phyloP scores from a whole-genome alignment of 768 basidiomycete genomes.

The Russula foetens region DNA sequence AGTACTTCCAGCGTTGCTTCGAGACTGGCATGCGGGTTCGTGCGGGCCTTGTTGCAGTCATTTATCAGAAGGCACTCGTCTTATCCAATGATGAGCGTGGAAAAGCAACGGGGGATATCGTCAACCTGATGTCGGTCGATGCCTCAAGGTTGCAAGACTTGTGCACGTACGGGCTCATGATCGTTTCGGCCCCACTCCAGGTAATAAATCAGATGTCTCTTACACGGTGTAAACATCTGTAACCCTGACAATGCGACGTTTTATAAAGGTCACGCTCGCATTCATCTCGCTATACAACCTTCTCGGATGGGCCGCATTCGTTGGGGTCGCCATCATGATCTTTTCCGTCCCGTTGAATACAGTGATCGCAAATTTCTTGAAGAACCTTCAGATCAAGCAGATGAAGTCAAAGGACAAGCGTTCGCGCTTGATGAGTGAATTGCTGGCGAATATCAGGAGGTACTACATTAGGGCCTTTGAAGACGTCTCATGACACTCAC shows the following conservation, averaged over 20 bases:
- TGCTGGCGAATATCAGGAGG: conserved; percentile 90
- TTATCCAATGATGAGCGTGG: conserved; percentile 80
- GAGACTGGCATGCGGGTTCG: conserved; percentile 92
- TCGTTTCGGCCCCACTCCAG: conserved; percentile 81
- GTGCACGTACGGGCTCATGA: conserved; percentile 76
- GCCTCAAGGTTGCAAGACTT: conserved; percentile 72
- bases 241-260: neutral
- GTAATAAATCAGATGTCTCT: conserved; percentile 27
- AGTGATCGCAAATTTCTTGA: conserved; percentile 57
- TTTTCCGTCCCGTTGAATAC: conserved; percentile 72
- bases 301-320: conserved; percentile 86
- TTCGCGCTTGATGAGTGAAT: conserved; percentile 84
- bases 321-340: conserved; percentile 86
- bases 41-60: conserved; percentile 75
- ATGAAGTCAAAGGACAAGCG: conserved; percentile 91
- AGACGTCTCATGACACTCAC: neutral
- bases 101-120: conserved; percentile 83
- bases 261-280: conserved; percentile 64
- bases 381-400: conserved; percentile 74
- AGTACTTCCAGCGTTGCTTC: conserved; percentile 83
- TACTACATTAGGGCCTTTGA: conserved; percentile 16
- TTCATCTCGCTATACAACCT: conserved; percentile 86
- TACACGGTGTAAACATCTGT: no score
- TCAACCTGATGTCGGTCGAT: conserved; percentile 90
- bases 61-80: conserved; percentile 81